Evolutionary conservation across 2,329 filamentous ascomycete species (phyloP), one percentile per base, ranked within the genome.

Genomic region (Aspergillus luchuensis): DNA sequence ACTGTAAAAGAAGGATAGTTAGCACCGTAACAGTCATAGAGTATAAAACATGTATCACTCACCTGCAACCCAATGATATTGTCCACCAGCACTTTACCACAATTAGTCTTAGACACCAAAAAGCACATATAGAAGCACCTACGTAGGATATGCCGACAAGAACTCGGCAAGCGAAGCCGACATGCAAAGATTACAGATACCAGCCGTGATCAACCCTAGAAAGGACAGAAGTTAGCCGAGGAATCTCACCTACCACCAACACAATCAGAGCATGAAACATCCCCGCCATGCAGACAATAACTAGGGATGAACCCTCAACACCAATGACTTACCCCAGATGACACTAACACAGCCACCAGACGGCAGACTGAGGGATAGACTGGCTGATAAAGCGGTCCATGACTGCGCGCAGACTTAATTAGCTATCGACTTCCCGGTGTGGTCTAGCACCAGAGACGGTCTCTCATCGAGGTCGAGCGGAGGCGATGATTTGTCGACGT

Each of bases 31-130:
- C 5, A 23, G 5, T 6, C 15, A 43, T 5, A n/a, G 1, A 8
- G 6, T 17, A 17, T 38, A 11, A 3, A 36, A 28, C 17, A 19
- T 43, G n/a, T 28, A 25, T 28, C 50, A 60, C 72, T 68, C 67
- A 72, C 75, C 80, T 57, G 89, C 87, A 2, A 88, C 89, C 89
- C 89, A 91, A 71, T 91, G 87, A 65, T 91, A 91, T 73, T 89
- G 84, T 13, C 85, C 87, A 64, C 84, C 84, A 3, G 84, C 84
- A 2, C 72, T 74, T 30, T n/a, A 11, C 17, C 21, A 45, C 8
- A 11, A 59, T 71, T 54, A 72, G 65, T 60, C 8, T 10, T 13
- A 17, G 21, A 7, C 30, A 17, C 0, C 5, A n/a, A 21, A 4
- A 2, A 28, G 5, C 28, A 49, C 13, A 49, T 52, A 17, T 4